These are phyloP conservation scores for Intubia oerlemansii DNA, from an alignment of 2,329 filamentous ascomycete genomes.

Conservation along the genomic window DNA sequence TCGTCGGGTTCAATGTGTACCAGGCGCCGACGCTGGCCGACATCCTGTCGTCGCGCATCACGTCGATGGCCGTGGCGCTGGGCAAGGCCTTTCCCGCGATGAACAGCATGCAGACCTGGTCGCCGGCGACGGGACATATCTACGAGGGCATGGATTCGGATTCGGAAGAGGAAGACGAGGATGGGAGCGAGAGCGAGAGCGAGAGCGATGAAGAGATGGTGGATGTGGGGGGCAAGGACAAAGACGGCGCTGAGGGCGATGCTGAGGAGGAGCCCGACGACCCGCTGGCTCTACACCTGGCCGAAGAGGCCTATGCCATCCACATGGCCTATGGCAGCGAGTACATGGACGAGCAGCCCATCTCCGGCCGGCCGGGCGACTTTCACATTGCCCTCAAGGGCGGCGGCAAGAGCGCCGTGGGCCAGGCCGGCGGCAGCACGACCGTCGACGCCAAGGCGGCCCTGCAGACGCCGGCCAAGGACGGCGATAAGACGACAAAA, in stretches of 20 bases:
- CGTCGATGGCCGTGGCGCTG: slow-evolving; percentile 32
- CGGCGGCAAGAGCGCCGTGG: slow-evolving; percentile 20
- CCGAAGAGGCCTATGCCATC: slow-evolving; percentile 35
- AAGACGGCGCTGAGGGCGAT: slow-evolving; percentile 6
- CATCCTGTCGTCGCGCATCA: slow-evolving; percentile 34
- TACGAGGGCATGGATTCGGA: slow-evolving; percentile 17
- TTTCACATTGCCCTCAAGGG: slow-evolving; percentile 43
- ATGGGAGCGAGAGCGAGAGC: not conserved
- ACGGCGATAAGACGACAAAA: slow-evolving; percentile 17
- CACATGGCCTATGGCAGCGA: slow-evolving; percentile 39
- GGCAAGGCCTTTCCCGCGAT: slow-evolving; percentile 29
- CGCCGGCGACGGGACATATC: slow-evolving; percentile 28
- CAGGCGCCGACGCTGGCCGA: slow-evolving; percentile 41
- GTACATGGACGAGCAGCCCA: slow-evolving; percentile 47
- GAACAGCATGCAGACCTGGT: slow-evolving; percentile 30
- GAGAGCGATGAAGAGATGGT: not conserved
- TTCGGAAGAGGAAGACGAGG: slow-evolving; percentile 1
- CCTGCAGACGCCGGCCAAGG: slow-evolving; percentile 22
- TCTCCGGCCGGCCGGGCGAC: slow-evolving; percentile 42
- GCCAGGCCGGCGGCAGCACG: slow-evolving; percentile 11
- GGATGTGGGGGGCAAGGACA: too few relatives aligned
- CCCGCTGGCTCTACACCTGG: slow-evolving; percentile 20
- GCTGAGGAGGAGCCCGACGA: slow-evolving; percentile 11
- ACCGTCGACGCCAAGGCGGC: slow-evolving; percentile 11
- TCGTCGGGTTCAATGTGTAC: slow-evolving; percentile 45